Percentiles rank a stretch among this genome's conserved stretches.
Conservation (phyloP, 108 stramenopile genomes). For the Chaetoceros tenuissimus region DNA sequence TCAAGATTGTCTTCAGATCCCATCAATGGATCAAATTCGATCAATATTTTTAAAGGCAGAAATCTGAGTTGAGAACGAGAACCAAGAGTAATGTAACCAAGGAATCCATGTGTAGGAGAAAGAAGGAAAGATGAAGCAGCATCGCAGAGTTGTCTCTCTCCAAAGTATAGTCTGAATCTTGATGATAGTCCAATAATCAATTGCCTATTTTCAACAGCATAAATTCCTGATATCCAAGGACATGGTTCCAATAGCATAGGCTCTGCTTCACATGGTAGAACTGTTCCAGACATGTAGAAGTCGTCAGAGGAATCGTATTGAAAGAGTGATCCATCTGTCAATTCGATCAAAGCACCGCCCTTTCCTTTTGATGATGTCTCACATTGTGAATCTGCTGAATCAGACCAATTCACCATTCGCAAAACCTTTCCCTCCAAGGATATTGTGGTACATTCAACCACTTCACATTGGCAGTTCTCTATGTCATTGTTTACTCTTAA, state of each 20-base stretch:
- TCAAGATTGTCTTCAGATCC: slow-evolving; percentile 58
- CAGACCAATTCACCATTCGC: slow-evolving; percentile 61
- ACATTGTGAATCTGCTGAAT: slow-evolving; percentile 24
- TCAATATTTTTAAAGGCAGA: slow-evolving; percentile 41
- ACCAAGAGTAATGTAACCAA: slow-evolving; percentile 57
- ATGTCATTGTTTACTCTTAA: slow-evolving; percentile 40
- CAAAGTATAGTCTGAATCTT: slow-evolving; percentile 59
- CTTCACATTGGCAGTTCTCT: slow-evolving; percentile 1
- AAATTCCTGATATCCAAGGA: slow-evolving; percentile 63
- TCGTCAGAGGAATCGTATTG: slow-evolving; percentile 27
- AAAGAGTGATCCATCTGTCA: slow-evolving; percentile 54
- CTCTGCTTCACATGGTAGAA: slow-evolving; percentile 38
- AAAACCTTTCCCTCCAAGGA: slow-evolving; percentile 45
- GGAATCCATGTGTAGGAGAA: slow-evolving; percentile 50
- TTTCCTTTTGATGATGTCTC: background rate
- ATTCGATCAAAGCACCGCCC: slow-evolving; percentile 45
- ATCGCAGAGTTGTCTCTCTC: slow-evolving; percentile 67
- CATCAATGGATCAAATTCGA: slow-evolving; percentile 69
- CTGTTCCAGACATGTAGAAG: slow-evolving; percentile 8
- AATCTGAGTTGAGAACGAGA: slow-evolving; percentile 63
- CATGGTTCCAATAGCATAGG: slow-evolving; percentile 66
- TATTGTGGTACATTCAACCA: slow-evolving; percentile 24
- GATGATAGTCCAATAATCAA: slow-evolving; percentile 62
- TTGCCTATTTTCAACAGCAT: slow-evolving; percentile 14
- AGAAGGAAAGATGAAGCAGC: slow-evolving; percentile 60